Conservation (phyloP, 768 basidiomycete species). For the Trametes coccinea region DNA sequence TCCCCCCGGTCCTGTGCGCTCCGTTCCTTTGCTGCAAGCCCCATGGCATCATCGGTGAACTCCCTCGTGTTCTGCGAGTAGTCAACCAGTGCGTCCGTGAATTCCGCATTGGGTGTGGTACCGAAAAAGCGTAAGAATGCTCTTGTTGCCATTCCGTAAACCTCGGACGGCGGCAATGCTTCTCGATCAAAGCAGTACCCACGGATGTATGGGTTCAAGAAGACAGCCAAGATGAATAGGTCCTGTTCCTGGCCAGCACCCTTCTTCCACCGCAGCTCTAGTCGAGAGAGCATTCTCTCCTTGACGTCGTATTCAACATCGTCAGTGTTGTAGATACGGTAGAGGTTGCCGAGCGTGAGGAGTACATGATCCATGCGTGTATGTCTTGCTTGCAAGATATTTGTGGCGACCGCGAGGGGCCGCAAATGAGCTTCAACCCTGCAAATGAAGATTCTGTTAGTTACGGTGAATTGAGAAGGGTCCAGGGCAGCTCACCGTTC, state of each 20-base stretch:
- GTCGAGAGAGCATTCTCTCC: conserved; percentile 28
- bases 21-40: no score
- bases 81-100: no score
- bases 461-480: neutral
- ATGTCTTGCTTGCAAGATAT: conserved; percentile 18
- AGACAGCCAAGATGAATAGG: conserved; percentile 35
- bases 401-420: conserved; percentile 23
- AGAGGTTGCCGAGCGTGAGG: conserved; percentile 22
- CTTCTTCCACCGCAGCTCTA: conserved; percentile 37
- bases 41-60: no score
- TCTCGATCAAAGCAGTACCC: no score
- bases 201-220: conserved; percentile 37
- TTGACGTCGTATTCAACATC: conserved; percentile 15
- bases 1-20: no score
- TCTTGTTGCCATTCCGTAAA: no score
- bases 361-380: conserved; percentile 22
- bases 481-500: neutral
- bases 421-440: conserved; percentile 1
- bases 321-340: conserved; percentile 24
- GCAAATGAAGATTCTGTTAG: no score
- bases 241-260: conserved; percentile 34
- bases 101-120: no score
- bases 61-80: no score
- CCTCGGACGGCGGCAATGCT: no score
- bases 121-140: no score